Conservation (phyloP, 768 basidiomycete genomes). For the Podaxis sp. region DNA sequence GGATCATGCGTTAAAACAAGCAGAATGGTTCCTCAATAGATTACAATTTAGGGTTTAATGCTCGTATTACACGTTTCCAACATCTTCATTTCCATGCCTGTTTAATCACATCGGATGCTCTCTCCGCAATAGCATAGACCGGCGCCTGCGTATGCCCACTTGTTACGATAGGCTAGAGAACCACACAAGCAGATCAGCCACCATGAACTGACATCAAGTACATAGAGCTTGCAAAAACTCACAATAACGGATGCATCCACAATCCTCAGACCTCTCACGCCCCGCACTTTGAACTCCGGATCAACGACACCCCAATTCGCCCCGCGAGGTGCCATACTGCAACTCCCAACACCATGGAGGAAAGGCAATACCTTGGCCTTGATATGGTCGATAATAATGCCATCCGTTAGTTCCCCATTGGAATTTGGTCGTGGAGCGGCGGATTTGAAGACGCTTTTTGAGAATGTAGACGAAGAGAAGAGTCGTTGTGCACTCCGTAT, state of each 20-base stretch:
- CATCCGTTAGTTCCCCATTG: slow-evolving; percentile 1
- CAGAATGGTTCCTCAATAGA: neutral
- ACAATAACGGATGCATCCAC: slow-evolving; percentile 25
- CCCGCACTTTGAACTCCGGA: slow-evolving; percentile 15
- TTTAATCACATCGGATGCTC: neutral
- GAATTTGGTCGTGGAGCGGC: neutral
- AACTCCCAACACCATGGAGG: slow-evolving; percentile 11
- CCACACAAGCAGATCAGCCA: neutral
- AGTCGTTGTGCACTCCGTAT: slow-evolving; percentile 1
- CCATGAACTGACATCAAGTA: neutral
- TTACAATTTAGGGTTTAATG: neutral
- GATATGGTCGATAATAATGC: neutral
- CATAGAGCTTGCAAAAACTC: slow-evolving; percentile 8
- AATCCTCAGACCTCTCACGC: slow-evolving; percentile 9
- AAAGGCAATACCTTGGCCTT: neutral
- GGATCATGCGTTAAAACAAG: neutral
- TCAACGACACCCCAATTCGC: slow-evolving; percentile 16
- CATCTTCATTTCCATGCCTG: neutral
- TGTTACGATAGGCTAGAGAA: neutral
- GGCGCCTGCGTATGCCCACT: neutral
- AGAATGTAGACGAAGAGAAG: neutral
- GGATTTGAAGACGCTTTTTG: neutral
- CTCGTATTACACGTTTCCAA: neutral
- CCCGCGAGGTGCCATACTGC: slow-evolving; percentile 11
- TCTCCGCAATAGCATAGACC: neutral